Base-by-base conservation (phyloP, 805 yeast species). In the Pichia membranifaciens region DNA sequence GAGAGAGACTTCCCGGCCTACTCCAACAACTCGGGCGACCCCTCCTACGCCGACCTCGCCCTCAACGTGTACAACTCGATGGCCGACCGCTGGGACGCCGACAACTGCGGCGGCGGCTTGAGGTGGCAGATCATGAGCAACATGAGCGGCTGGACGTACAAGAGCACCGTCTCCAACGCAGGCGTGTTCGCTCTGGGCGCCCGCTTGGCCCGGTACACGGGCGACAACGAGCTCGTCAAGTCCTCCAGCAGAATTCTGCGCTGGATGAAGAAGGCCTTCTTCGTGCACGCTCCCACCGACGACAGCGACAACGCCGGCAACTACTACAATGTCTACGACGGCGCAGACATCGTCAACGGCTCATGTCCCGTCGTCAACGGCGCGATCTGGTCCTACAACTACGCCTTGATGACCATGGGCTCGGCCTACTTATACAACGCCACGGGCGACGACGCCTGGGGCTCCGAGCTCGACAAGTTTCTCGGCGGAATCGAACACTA, bases 51-150 rank as follows among this genome's bases (percentile, higher is more conserved):
- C 33, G 74, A 80, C 45, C 69, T 90, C 59, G 86, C 95, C 0
- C 95, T 89, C 66, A 95, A 95, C 3, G 86, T 87, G 12, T 93
- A 84, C 69, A 87, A 90, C 64, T 83, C 95, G 33, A 90, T 91
- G 96, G 81, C 86, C 35, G 68, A 72, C 22, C 77, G 97, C 63
- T 91, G 98, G 99, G 96, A 90, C 64, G 96, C 88, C 62, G 63
- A 58, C 2, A 61, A 70, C 49, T 91, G 99, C 68, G 75, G 73
- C 41, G 98, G 99, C 51, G 98, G 99, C 0, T 69, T 93, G 51
- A 75, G 96, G 67, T 91, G 98, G 98, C 98, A 91, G 70, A 91
- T 91, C 58, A 89, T 82, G 68, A 75, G 82, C 49, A 89, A 96
- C 95, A 91, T 91, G 65, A 75, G 87, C 4, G 99, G 98, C 51